Base-by-base conservation (phyloP, 352 stramenopile genomes). In the Globisporangium cylindrosporum region DNA sequence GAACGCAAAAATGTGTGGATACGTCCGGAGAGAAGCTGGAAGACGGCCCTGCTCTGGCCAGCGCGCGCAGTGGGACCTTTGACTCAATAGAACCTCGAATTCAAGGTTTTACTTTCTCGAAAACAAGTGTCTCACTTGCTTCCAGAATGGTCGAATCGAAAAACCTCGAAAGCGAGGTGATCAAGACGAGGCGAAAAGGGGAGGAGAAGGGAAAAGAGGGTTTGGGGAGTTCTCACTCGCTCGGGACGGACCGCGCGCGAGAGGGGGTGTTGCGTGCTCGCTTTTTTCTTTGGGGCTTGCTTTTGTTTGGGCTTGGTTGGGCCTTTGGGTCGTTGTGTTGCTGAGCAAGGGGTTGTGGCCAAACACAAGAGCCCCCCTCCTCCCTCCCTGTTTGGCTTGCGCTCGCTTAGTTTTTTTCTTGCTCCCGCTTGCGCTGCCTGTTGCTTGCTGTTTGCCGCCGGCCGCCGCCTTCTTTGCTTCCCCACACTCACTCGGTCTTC, bases 321-420 rank as follows among this genome's bases (percentile, higher is more conserved):
- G 18, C 36, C 8, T 24, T n/a, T 32, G 22, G 14, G 14, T 53
- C 5, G 3, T 14, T 51, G 14, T 36, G 41, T 32, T 48, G 20
- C 18, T 53, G 38, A 41, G 25, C 43, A 49, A 49, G 43, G 43
- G 43, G 15, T 53, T 54, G 59, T 53, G 51, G 51, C 24, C 53
- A 32, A 57, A 22, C 54, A 32, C 29, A n/a, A 41, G 62, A n/a
- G 53, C 2, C 27, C 27, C 27, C 27, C 27, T 32, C 27, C 27
- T 32, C 27, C 27, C 27, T 32, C 27, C 27, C 3, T 32, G 12
- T 51, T 36, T 5, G 32, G 36, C 4, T 51, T 34, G 62, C 38
- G 49, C 20, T 38, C 38, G 38, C 32, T 68, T 72, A 74, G 64
- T 72, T 73, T 75, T 68, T 62, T 61, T 75, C 66, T 73, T 61